phyloP scores from a whole-genome alignment of 305 asterid genomes.

The Nicotiana rustica region DNA sequence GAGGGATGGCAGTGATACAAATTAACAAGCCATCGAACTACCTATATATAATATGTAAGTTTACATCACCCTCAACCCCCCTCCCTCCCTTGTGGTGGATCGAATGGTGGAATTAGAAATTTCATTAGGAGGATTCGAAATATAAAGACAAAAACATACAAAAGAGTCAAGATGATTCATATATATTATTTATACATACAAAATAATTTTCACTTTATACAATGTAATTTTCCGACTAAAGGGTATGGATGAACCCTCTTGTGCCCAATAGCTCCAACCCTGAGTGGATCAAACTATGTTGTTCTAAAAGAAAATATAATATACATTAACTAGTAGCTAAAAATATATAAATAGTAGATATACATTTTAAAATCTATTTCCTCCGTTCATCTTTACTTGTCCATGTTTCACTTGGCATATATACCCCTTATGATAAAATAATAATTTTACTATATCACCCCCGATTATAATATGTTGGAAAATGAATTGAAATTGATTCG shows the following conservation, averaged over 20 bases:
- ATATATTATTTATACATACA: no score
- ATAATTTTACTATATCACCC: not conserved
- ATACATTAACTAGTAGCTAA: not conserved
- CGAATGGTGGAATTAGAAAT: not conserved
- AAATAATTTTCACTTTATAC: no score
- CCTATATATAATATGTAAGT: slow-evolving; percentile 19
- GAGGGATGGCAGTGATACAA: slow-evolving; percentile 23
- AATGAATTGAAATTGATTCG: no score
- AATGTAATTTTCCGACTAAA: no score
- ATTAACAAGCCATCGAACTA: slow-evolving; percentile 3
- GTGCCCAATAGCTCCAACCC: no score
- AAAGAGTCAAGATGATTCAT: not conserved
- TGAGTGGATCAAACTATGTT: no score
- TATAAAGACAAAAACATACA: no score
- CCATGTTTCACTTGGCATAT: not conserved
- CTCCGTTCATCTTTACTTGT: no score
- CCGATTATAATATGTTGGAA: not conserved
- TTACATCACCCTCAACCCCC: not conserved
- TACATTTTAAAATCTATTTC: not conserved
- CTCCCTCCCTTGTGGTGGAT: not conserved
- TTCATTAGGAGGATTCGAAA: not conserved
- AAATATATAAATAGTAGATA: not conserved
- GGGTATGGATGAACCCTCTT: no score
- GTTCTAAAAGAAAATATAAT: no score
- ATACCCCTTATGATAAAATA: not conserved